phyloP scores from a whole-genome alignment of 345 rosid genomes.

The Hibiscus tridactylites region DNA sequence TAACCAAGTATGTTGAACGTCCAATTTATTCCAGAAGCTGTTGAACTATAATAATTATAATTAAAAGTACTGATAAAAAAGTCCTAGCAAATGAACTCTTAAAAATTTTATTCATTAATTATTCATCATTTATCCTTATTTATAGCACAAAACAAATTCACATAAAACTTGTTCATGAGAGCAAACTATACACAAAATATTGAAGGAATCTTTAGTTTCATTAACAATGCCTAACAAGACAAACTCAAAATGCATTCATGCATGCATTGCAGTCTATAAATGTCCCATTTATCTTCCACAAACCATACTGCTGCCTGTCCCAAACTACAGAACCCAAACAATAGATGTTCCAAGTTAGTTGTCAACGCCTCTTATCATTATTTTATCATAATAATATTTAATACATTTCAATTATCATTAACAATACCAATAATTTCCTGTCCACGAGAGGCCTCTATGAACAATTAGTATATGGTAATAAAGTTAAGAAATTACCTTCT shows the following conservation, averaged over 20 bases:
- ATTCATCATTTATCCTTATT: too few relatives aligned
- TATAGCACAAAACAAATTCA: too few relatives aligned
- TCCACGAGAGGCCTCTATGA: background rate
- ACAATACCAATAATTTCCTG: background rate
- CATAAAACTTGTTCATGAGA: too few relatives aligned
- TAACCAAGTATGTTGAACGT: background rate
- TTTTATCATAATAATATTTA: background rate
- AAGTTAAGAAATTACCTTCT: conserved; percentile 43
- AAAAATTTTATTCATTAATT: too few relatives aligned
- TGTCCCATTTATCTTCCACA: background rate
- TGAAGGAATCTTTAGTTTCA: too few relatives aligned
- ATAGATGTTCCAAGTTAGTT: background rate
- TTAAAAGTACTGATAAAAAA: too few relatives aligned
- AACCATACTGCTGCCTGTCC: background rate
- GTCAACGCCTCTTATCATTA: background rate
- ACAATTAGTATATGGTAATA: background rate
- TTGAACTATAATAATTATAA: background rate
- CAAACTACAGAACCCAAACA: background rate
- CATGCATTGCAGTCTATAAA: too few relatives aligned
- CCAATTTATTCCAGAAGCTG: background rate
- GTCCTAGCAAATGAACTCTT: too few relatives aligned
- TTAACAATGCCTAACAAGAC: background rate
- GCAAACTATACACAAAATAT: too few relatives aligned
- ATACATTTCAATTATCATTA: background rate
- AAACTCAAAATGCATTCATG: too few relatives aligned